These are phyloP conservation scores for Simmondsia chinensis DNA, from an alignment of 148 eudicot species.

Conservation along the genomic window DNA sequence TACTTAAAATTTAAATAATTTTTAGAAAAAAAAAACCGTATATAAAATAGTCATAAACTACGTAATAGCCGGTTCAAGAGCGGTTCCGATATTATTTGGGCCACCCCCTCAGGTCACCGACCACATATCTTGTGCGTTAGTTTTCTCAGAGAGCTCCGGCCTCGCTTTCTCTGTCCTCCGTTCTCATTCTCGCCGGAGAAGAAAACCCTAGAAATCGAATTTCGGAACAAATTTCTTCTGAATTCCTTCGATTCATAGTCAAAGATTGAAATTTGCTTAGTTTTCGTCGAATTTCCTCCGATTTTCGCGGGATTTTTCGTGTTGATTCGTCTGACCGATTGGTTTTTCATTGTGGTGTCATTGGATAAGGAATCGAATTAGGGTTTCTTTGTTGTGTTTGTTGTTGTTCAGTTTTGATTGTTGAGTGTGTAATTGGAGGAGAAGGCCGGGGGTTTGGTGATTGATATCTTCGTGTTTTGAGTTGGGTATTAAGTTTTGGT, in stretches of 20 bases:
- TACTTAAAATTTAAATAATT: too few species aligned
- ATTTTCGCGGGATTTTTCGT: neutral
- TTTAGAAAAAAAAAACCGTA: too few species aligned
- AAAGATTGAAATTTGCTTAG: too few species aligned
- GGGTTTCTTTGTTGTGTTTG: constrained; percentile 8
- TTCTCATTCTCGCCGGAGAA: too few species aligned
- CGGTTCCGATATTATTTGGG: too few species aligned
- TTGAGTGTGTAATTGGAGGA: neutral
- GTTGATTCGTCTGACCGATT: neutral
- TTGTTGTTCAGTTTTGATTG: neutral
- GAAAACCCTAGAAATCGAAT: too few species aligned
- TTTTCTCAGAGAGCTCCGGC: too few species aligned
- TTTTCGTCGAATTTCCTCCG: neutral
- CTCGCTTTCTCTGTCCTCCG: too few species aligned
- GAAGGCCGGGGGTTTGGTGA: neutral
- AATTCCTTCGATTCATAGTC: neutral
- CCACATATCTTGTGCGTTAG: too few species aligned
- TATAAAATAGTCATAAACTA: too few species aligned
- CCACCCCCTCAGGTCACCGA: too few species aligned
- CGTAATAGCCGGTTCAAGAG: too few species aligned
- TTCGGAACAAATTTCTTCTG: neutral
- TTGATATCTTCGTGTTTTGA: neutral
- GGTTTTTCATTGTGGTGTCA: constrained; percentile 1
- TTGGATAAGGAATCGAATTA: constrained; percentile 5
- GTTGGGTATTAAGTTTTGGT: constrained; percentile 1